A percentile compares a stretch with the other conserved stretches of the same genome.
These are phyloP conservation scores for Skeletonema tropicum DNA, from an alignment of 108 stramenopile species.

Conservation along the genomic window DNA sequence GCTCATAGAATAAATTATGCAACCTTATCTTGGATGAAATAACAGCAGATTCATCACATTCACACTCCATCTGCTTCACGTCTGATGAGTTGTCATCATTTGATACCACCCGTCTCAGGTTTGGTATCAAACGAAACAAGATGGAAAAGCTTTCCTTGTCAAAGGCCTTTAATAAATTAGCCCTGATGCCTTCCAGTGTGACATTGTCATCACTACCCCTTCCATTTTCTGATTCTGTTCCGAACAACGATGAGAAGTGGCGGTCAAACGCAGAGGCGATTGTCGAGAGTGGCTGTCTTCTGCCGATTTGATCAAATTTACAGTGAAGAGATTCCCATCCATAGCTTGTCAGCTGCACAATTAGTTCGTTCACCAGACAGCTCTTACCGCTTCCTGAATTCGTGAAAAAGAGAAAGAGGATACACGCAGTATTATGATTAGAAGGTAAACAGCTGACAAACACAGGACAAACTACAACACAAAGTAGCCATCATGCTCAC, in stretches of 20 bases:
- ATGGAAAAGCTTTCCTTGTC: background rate
- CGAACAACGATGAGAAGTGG: background rate
- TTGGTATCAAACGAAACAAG: background rate
- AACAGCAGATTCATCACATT: background rate
- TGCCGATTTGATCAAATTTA: constrained; percentile 32
- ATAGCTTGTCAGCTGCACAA: constrained; percentile 7
- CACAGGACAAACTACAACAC: background rate
- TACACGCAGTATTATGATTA: background rate
- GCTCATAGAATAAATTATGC: background rate
- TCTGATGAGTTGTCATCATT: background rate
- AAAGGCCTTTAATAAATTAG: background rate
- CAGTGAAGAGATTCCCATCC: constrained; percentile 36
- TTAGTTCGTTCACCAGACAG: constrained; percentile 23
- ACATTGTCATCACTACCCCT: background rate
- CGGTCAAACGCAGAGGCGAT: background rate
- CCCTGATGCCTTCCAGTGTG: background rate
- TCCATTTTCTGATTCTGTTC: background rate
- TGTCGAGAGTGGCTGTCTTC: background rate
- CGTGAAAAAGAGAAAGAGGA: background rate
- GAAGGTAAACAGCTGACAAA: too few relatives aligned
- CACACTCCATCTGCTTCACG: background rate
- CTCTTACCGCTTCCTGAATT: constrained; percentile 60
- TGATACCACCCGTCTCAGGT: background rate
- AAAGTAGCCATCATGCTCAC: background rate
- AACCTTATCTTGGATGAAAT: background rate